Evolutionary conservation across 2,329 filamentous ascomycete species (phyloP), one percentile per base, ranked within the genome.

Genomic region (Coleophoma eucalyptorum): DNA sequence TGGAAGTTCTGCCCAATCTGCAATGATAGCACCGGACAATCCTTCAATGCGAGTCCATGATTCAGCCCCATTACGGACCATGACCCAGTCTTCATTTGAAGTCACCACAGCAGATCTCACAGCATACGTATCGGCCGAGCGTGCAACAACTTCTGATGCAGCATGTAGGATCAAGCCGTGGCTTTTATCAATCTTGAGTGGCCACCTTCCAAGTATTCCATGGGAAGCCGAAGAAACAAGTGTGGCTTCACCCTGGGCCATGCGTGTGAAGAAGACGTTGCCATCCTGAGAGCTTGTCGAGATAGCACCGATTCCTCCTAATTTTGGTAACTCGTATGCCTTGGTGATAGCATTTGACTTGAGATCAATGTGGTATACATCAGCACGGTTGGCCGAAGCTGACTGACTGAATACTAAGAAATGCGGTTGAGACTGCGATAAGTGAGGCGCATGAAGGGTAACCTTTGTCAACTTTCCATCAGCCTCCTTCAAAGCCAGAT

Each of bases 241-340:
- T 31, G 80, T 75, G 2, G 90, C 76, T 63, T 96, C 89, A 8
- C 87, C 82, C 33, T 84, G 75, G 0, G 89, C 91, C 54, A 94
- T 77, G 52, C 92, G 84, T 2, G 89, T 92, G 66, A 97, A 96
- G 72, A 90, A 97, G 7, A 96, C 86, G 61, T 94, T 92, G 18
- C 87, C 84, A 52, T 86, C 87, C 38, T 82, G 80, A 2, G 84
- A 89, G 69, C 87, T 94, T 0, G 83, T 86, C 0, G 91, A 87
- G 65, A 97, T 90, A 1, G 87, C 83, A 20, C 90, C 91, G 38
- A 74, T 75, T 1, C 87, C 89, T 20, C 79, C 69, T 18, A 91
- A 68, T 48, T 83, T 81, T 0, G 92, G 89, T 12, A 97, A 75
- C 26, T 86, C 83, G 66, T 96, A 96, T 1, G 87, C 87, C 66